A percentile compares a stretch with the other conserved stretches of the same genome.
Conservation (phyloP, 78 protist genomes). For the Chrysochromulina parva region DNA sequence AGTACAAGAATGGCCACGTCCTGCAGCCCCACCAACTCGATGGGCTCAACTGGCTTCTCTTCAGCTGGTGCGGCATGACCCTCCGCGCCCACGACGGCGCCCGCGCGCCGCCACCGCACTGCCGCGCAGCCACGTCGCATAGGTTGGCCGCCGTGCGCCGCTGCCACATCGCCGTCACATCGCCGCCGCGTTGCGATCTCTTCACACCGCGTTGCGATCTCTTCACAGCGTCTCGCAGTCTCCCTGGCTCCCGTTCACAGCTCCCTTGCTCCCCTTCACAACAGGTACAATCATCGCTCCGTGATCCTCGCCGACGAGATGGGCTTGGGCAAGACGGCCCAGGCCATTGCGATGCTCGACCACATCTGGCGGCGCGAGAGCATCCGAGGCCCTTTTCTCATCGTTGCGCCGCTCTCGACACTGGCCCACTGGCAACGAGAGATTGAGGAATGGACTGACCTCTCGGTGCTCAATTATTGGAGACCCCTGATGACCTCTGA, state of each 20-base stretch:
- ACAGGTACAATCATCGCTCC: background rate
- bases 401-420: conserved; percentile 41
- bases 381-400: conserved; percentile 48
- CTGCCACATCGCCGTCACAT: too few species aligned
- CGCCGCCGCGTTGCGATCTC: background rate
- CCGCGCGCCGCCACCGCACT: background rate
- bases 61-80: conserved; percentile 20
- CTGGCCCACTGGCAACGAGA: conserved; percentile 25
- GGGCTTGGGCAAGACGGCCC: conserved; percentile 60
- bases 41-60: conserved; percentile 56
- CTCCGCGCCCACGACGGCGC: background rate
- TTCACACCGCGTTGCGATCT: background rate
- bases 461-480: too few species aligned
- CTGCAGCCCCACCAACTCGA: conserved; percentile 45
- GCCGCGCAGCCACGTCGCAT: background rate
- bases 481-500: too few species aligned
- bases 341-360: conserved; percentile 12
- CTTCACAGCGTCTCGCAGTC: too few species aligned
- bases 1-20: background rate
- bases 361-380: conserved; percentile 4
- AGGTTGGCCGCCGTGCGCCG: too few species aligned
- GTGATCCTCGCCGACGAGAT: conserved; percentile 60
- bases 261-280: background rate
- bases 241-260: too few species aligned
- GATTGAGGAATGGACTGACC: conserved; percentile 34